Conservation (phyloP, 2,329 filamentous ascomycete species). For the Incumbomyces lentus region DNA sequence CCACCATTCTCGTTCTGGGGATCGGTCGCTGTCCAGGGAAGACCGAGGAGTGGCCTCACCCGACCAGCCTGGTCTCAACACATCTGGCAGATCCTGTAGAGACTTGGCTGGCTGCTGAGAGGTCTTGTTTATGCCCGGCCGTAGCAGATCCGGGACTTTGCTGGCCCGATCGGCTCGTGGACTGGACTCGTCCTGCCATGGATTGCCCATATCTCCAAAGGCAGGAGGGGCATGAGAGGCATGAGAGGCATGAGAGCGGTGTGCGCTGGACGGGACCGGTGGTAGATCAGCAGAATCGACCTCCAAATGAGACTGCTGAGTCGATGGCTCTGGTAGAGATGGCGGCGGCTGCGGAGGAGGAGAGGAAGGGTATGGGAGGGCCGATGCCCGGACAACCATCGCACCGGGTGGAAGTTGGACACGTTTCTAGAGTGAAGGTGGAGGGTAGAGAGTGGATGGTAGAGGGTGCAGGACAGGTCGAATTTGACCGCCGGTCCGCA, state of each 20-base stretch:
- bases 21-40: slow-evolving; percentile 21
- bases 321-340: slow-evolving; percentile 5
- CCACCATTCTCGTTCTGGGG: slow-evolving; percentile 18
- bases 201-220: slow-evolving; percentile 18
- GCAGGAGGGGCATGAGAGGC: not conserved
- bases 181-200: slow-evolving; percentile 15
- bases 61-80: slow-evolving; percentile 16
- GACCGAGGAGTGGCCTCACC: slow-evolving; percentile 20
- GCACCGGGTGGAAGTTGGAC: not conserved
- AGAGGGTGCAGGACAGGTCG: too few relatives aligned
- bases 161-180: slow-evolving; percentile 6
- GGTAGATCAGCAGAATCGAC: slow-evolving; percentile 16
- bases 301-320: slow-evolving; percentile 5
- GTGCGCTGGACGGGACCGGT: slow-evolving; percentile 9
- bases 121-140: slow-evolving; percentile 7
- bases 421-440: too few relatives aligned
- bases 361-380: slow-evolving; percentile 15
- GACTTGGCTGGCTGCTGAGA: slow-evolving; percentile 2
- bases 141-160: slow-evolving; percentile 15
- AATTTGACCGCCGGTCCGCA: too few relatives aligned
- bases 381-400: slow-evolving; percentile 17
- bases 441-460: too few relatives aligned
- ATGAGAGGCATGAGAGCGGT: slow-evolving; percentile 2
- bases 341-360: slow-evolving; percentile 6
- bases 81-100: slow-evolving; percentile 12